These are phyloP conservation scores for Borovskyia barvae DNA, from an alignment of 208 protist species.

Conservation along the genomic window DNA sequence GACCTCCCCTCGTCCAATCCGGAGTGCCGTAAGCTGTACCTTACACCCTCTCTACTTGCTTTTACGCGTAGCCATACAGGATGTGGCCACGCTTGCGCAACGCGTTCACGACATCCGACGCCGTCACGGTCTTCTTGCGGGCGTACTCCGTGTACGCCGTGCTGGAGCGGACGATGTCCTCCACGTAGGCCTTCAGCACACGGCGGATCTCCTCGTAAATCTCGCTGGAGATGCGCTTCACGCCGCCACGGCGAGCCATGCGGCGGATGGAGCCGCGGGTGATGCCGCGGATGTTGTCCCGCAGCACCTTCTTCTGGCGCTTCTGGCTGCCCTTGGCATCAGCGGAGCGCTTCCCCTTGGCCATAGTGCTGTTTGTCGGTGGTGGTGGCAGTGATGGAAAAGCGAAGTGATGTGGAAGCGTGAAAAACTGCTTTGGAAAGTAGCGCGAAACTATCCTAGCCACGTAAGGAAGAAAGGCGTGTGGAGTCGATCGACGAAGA, in stretches of 20 bases:
- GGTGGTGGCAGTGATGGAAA: no score
- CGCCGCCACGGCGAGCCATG: constrained; percentile 90
- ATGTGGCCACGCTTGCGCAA: constrained; percentile 88
- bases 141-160: constrained; percentile 86
- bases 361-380: no score
- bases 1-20: no score
- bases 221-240: constrained; percentile 86
- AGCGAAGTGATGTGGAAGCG: no score
- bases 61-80: constrained; percentile 86
- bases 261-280: constrained; percentile 86
- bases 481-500: no score
- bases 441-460: no score
- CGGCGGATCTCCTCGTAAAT: constrained; percentile 70
- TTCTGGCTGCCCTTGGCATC: constrained; percentile 75
- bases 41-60: no score
- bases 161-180: constrained; percentile 78
- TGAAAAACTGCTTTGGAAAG: no score
- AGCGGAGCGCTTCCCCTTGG: constrained; percentile 76
- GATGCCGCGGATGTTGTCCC: constrained; percentile 87
- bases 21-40: no score
- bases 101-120: constrained; percentile 85
- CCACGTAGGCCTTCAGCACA: constrained; percentile 84
- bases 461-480: no score
- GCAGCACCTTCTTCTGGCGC: constrained; percentile 84
- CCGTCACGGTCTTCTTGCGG: constrained; percentile 81